Conservation (phyloP, 2,329 filamentous ascomycete genomes). For the Karstenula rhodostoma region DNA sequence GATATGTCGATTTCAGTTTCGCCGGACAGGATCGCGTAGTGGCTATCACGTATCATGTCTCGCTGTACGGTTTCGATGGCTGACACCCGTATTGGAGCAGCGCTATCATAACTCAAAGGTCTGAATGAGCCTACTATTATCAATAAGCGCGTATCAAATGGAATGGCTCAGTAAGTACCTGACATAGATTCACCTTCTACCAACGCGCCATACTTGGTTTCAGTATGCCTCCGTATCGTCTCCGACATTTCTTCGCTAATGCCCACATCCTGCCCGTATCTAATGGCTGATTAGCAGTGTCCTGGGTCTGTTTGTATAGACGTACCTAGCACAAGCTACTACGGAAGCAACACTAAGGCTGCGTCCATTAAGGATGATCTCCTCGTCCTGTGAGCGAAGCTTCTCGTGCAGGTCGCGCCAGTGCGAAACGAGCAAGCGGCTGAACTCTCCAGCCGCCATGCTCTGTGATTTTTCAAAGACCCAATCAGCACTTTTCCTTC, state of each 20-base stretch:
- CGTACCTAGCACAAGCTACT: conserved; percentile 25
- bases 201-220: conserved; percentile 16
- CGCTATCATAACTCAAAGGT: conserved; percentile 17
- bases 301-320: not conserved
- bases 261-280: conserved; percentile 20
- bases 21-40: conserved; percentile 23
- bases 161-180: conserved; percentile 4
- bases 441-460: conserved; percentile 25
- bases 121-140: conserved; percentile 11
- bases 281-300: conserved; percentile 1
- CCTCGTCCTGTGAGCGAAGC: conserved; percentile 21
- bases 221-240: conserved; percentile 15
- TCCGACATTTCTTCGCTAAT: conserved; percentile 17
- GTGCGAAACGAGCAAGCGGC: conserved; percentile 24
- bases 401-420: conserved; percentile 25
- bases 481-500: not conserved
- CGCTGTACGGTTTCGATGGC: conserved; percentile 19
- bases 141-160: not conserved
- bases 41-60: conserved; percentile 18
- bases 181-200: conserved; percentile 17
- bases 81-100: conserved; percentile 5
- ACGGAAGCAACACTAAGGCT: conserved; percentile 23
- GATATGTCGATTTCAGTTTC: conserved; percentile 22
- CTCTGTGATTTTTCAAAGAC: not conserved
- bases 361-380: conserved; percentile 24